These are phyloP conservation scores for Amylocarpus encephaloides DNA, from an alignment of 2,329 filamentous ascomycete species.

Conservation along the genomic window DNA sequence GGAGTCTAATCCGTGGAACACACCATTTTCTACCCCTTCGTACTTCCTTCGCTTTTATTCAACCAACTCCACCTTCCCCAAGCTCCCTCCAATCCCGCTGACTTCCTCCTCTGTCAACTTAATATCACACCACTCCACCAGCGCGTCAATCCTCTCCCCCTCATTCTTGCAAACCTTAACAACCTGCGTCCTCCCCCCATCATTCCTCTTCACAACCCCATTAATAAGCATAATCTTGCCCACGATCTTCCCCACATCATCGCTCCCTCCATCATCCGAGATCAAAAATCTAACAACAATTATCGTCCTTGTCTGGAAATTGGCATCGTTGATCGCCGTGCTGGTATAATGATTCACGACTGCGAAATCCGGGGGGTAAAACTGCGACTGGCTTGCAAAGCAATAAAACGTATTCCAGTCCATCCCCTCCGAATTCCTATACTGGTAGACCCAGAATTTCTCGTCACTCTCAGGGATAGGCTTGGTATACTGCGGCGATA, in stretches of 20 bases:
- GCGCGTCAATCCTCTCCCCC: conserved; percentile 44
- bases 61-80: neutral
- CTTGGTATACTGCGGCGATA: neutral
- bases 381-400: conserved; percentile 57
- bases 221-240: conserved; percentile 49
- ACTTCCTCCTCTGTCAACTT: conserved; percentile 44
- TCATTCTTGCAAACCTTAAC: conserved; percentile 44
- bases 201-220: conserved; percentile 46
- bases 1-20: too few relatives aligned
- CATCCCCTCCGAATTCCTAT: conserved; percentile 40
- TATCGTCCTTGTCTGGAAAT: conserved; percentile 50
- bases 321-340: conserved; percentile 47
- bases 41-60: too few relatives aligned
- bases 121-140: conserved; percentile 46
- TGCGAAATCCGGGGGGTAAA: conserved; percentile 53
- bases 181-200: conserved; percentile 43
- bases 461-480: conserved; percentile 12
- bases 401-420: conserved; percentile 57
- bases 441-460: conserved; percentile 59
- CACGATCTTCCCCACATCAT: conserved; percentile 35
- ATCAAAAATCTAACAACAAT: conserved; percentile 53
- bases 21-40: too few relatives aligned
- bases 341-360: conserved; percentile 54
- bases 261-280: conserved; percentile 15
- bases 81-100: conserved; percentile 42